Evolutionary conservation across 129 eudicot species (phyloP).

Genomic region (Artemisia tridentata): DNA sequence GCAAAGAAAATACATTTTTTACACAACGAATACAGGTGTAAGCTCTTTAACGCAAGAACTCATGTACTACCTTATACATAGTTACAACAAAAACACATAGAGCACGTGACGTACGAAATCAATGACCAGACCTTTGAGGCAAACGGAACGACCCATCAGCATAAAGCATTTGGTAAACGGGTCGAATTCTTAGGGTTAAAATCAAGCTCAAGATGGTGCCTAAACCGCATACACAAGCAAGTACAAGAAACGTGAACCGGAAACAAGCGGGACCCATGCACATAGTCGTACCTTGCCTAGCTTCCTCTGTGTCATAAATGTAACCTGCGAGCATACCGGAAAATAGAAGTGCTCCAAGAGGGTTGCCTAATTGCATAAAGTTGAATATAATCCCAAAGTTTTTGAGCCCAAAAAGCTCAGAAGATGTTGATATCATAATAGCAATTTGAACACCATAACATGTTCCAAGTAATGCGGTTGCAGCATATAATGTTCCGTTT

Average conservation of each 20-base stretch:
- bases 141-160: conserved; percentile 89
- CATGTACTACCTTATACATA: no score
- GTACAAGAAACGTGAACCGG: conserved; percentile 71
- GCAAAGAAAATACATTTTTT: no score
- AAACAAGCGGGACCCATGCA: conserved; percentile 89
- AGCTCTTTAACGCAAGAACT: no score
- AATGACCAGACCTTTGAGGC: conserved; percentile 53
- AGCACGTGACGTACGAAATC: conserved; percentile 8
- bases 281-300: conserved; percentile 54
- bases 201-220: conserved; percentile 76
- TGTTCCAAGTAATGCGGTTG: conserved; percentile 84
- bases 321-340: conserved; percentile 83
- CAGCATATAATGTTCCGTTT: conserved; percentile 64
- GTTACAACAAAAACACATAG: no score
- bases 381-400: conserved; percentile 83
- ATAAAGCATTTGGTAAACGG: conserved; percentile 94
- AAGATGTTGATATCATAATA: conserved; percentile 88
- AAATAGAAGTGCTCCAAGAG: conserved; percentile 80
- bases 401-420: conserved; percentile 87
- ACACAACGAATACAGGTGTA: no score
- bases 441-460: conserved; percentile 89
- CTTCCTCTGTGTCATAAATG: conserved; percentile 75
- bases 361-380: conserved; percentile 88
- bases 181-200: conserved; percentile 74
- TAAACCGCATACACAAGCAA: conserved; percentile 77